phyloP scores from a whole-genome alignment of 306 rosid species.

The Glycine soja region DNA sequence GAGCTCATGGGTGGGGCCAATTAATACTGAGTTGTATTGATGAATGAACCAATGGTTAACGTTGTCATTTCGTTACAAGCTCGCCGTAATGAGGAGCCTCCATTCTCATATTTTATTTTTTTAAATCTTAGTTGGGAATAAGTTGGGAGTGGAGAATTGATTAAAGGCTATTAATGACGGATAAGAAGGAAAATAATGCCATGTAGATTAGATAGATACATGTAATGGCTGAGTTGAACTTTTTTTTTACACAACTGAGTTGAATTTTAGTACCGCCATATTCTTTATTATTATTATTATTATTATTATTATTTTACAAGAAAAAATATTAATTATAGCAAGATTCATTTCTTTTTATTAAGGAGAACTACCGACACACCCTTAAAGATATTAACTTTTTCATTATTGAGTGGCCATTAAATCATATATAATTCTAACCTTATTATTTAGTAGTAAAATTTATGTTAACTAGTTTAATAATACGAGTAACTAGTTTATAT shows the following conservation, averaged over 20 bases:
- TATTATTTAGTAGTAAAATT: background rate
- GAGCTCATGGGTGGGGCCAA: constrained; percentile 38
- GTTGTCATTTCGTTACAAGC: constrained; percentile 6
- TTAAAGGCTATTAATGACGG: constrained; percentile 35
- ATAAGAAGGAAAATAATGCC: background rate
- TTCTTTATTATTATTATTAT: background rate
- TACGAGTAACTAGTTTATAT: too few relatives aligned
- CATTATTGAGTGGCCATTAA: background rate
- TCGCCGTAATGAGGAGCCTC: background rate
- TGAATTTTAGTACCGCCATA: background rate
- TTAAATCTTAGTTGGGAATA: constrained; percentile 37
- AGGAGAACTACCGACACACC: background rate
- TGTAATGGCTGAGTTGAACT: background rate
- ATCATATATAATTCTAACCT: background rate
- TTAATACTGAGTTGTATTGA: constrained; percentile 36
- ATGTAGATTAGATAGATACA: background rate
- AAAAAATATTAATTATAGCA: too few relatives aligned
- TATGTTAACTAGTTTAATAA: background rate
- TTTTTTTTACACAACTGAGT: too few relatives aligned
- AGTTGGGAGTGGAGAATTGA: constrained; percentile 47
- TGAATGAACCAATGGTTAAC: background rate
- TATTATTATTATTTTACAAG: too few relatives aligned
- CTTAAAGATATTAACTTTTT: background rate
- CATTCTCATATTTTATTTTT: background rate
- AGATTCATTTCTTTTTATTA: too few relatives aligned